Evolutionary conservation across 805 yeast species (phyloP), one percentile per base, ranked within the genome.

Genomic region (Danielozyma ontarioensis): DNA sequence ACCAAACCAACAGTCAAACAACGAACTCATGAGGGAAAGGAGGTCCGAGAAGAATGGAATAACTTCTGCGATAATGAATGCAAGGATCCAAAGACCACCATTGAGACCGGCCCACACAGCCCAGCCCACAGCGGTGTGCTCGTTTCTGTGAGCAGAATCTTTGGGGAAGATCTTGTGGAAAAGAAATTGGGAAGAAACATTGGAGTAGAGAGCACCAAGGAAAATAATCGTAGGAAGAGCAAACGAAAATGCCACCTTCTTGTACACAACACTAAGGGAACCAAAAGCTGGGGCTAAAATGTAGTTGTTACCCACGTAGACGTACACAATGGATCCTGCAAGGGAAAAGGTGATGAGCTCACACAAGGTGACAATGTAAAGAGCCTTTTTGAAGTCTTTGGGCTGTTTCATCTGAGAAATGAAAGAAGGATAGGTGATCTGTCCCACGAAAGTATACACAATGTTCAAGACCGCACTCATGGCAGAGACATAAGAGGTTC

Each of bases 1-100:
- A 0, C 82, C 82, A 42, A 76, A 77, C 78, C 80, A 77, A 50
- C 81, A 75, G 50, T 76, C 82, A 45, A 76, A 76, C 32, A 77
- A 56, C 2, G 83, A 75, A 11, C 76, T 70, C 80, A 76, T 75
- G 44, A 76, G 55, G 3, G 79, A 66, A 22, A 76, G 57, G 39
- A 76, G 53, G 44, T 76, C 81, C 17, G 74, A 65, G 53, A 76
- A 76, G 51, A 76, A 76, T n/a, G 83, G 83, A 44, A 76, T 75
- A 19, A 73, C 81, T 48, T 76, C 80, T 2, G 80, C 81, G 44
- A 76, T 60, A n/a, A 76, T 53, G 40, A 74, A 77, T 0, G 80
- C 80, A 4, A 68, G 18, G 11, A 68, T 47, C 82, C 82, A 76
- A 15, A 71, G 57, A 1, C 43, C 35, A 8, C 58, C 46, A 37